A percentile compares a stretch with the other conserved stretches of the same genome.
Evolutionary conservation across 2,329 filamentous ascomycete genomes (phyloP).

Genomic region (Cercospora canescens): DNA sequence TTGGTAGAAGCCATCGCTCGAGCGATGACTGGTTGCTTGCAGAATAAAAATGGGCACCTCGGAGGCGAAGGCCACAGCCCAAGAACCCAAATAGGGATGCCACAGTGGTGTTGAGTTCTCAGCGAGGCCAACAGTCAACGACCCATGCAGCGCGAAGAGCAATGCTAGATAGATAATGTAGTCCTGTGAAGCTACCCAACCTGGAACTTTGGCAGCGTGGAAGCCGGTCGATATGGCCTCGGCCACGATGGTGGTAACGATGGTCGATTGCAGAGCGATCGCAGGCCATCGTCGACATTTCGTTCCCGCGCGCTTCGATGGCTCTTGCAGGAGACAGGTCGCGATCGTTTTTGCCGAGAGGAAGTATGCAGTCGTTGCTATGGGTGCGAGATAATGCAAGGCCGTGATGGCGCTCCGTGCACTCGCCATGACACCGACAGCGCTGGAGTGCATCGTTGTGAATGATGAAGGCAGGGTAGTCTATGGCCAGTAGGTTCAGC

Average conservation of each 20-base stretch:
- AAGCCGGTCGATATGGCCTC: constrained; percentile 22
- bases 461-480: background rate
- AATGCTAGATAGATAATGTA: constrained; percentile 27
- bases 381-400: constrained; percentile 32
- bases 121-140: constrained; percentile 26
- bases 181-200: constrained; percentile 24
- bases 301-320: constrained; percentile 18
- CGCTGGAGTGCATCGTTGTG: background rate
- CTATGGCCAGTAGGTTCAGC: background rate
- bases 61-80: constrained; percentile 24
- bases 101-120: constrained; percentile 30
- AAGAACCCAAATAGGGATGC: constrained; percentile 33
- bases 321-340: constrained; percentile 31
- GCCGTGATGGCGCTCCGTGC: constrained; percentile 13
- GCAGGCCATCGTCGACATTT: constrained; percentile 21
- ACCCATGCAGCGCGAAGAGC: constrained; percentile 23
- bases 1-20: constrained; percentile 16
- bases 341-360: constrained; percentile 28
- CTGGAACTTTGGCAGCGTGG: constrained; percentile 19
- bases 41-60: constrained; percentile 29
- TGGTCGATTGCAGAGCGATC: constrained; percentile 19
- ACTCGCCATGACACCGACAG: background rate
- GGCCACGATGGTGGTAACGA: constrained; percentile 23
- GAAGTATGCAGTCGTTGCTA: constrained; percentile 30
- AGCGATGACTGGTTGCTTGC: constrained; percentile 2